phyloP scores from a whole-genome alignment of 495 filamentous ascomycete genomes.

The Aspergillus sclerotioniger region DNA sequence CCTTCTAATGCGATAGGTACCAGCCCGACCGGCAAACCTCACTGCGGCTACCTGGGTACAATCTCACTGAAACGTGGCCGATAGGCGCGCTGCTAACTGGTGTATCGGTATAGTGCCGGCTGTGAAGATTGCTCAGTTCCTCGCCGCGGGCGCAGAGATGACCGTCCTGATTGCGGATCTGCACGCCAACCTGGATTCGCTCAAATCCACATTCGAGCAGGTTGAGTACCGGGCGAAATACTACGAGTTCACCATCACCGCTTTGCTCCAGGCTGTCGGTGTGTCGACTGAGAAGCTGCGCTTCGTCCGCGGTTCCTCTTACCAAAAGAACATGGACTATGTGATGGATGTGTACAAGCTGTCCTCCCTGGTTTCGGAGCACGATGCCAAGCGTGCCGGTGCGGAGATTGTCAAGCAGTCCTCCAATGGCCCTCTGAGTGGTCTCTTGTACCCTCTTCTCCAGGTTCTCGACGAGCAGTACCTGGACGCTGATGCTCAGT shows the following conservation, averaged over 20 bases:
- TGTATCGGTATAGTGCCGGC: constrained; percentile 26
- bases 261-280: constrained; percentile 65
- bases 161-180: constrained; percentile 78
- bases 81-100: no score
- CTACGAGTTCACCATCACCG: constrained; percentile 65
- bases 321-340: constrained; percentile 57
- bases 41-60: constrained; percentile 73
- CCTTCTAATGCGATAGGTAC: constrained; percentile 49
- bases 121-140: constrained; percentile 84
- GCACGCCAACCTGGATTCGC: constrained; percentile 49
- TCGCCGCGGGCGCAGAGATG: constrained; percentile 79
- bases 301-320: constrained; percentile 81
- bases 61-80: no score
- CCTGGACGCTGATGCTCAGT: constrained; percentile 78
- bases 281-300: constrained; percentile 70
- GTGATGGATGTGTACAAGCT: constrained; percentile 43
- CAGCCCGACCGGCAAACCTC: constrained; percentile 76
- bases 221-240: constrained; percentile 73
- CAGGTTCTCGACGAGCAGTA: constrained; percentile 92
- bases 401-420: constrained; percentile 93
- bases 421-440: constrained; percentile 67
- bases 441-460: constrained; percentile 74
- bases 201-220: constrained; percentile 64
- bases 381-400: constrained; percentile 79
- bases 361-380: constrained; percentile 32